phyloP scores from a whole-genome alignment of 2,329 filamentous ascomycete species.

The Trichocomaceae sp. region DNA sequence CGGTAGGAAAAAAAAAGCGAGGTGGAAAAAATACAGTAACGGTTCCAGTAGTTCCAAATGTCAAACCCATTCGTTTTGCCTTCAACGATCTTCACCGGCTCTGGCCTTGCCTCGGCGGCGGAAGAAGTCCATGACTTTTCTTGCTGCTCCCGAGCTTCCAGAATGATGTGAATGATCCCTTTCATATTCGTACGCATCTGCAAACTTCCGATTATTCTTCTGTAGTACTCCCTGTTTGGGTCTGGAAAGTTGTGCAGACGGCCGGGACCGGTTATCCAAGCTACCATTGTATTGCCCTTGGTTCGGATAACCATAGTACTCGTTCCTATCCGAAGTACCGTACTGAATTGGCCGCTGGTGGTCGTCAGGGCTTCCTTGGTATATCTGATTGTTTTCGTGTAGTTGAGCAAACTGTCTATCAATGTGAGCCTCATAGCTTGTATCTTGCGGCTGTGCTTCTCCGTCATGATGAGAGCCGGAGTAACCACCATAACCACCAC shows the following conservation, averaged over 20 bases:
- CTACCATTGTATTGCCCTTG: conserved; percentile 45
- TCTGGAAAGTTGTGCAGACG: conserved; percentile 36
- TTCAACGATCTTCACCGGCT: conserved; percentile 41
- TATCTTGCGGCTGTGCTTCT: conserved; percentile 19
- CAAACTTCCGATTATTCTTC: conserved; percentile 80
- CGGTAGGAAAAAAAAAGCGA: not conserved
- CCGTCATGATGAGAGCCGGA: conserved; percentile 21
- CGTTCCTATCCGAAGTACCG: conserved; percentile 27
- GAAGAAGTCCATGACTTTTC: conserved; percentile 98
- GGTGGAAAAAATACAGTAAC: not conserved
- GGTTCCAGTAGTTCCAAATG: conserved; percentile 16
- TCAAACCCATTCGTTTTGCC: conserved; percentile 12
- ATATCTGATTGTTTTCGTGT: conserved; percentile 27
- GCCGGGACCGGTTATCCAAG: conserved; percentile 35
- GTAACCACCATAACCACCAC: conserved; percentile 26
- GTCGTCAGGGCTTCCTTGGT: conserved; percentile 3
- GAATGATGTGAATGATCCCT: conserved; percentile 55
- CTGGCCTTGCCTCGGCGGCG: conserved; percentile 73
- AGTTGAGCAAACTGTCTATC: conserved; percentile 37
- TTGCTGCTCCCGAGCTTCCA: conserved; percentile 78
- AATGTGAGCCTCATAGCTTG: conserved; percentile 36
- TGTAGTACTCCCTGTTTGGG: conserved; percentile 58
- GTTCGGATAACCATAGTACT: conserved; percentile 12
- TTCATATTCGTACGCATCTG: conserved; percentile 78
- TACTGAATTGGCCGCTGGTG: conserved; percentile 24